These are phyloP conservation scores for Rhinocladiella mackenziei DNA, from an alignment of 2,329 filamentous ascomycete genomes.

Conservation along the genomic window DNA sequence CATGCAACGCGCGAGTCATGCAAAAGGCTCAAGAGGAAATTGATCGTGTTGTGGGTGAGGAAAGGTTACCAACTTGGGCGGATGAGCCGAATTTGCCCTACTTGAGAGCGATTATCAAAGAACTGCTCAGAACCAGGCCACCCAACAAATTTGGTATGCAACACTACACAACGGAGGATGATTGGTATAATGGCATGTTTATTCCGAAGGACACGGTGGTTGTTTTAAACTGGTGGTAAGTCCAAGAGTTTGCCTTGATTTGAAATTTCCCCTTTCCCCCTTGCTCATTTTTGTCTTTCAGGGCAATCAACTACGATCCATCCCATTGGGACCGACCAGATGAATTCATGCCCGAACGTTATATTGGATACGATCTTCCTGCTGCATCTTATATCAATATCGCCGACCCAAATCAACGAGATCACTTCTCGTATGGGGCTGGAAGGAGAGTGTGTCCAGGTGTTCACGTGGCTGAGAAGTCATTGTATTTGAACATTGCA, in stretches of 20 bases:
- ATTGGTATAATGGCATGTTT: constrained; percentile 26
- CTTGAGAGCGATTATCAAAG: constrained; percentile 41
- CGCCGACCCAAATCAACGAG: constrained; percentile 1
- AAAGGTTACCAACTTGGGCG: constrained; percentile 39
- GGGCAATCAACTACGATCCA: constrained; percentile 1
- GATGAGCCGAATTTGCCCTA: constrained; percentile 52
- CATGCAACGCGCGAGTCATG: constrained; percentile 45
- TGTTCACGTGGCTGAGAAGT: constrained; percentile 2
- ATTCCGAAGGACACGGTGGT: constrained; percentile 29
- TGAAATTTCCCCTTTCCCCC: too few species aligned
- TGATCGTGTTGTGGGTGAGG: constrained; percentile 36
- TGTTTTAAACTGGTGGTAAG: constrained; percentile 43
- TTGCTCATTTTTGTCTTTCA: too few species aligned
- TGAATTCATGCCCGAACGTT: not conserved
- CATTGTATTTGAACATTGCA: constrained; percentile 4
- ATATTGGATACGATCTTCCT: not conserved
- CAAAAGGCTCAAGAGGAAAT: constrained; percentile 43
- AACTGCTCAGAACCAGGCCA: constrained; percentile 38
- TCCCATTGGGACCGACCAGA: not conserved
- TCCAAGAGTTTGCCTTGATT: not conserved
- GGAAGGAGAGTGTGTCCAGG: constrained; percentile 1
- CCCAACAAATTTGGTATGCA: constrained; percentile 42
- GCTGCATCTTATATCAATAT: constrained; percentile 1
- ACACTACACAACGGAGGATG: constrained; percentile 27
- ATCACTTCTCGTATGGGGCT: constrained; percentile 4